These are phyloP conservation scores for Xerocomus spinulosus DNA, from an alignment of 768 basidiomycete genomes.

Conservation along the genomic window DNA sequence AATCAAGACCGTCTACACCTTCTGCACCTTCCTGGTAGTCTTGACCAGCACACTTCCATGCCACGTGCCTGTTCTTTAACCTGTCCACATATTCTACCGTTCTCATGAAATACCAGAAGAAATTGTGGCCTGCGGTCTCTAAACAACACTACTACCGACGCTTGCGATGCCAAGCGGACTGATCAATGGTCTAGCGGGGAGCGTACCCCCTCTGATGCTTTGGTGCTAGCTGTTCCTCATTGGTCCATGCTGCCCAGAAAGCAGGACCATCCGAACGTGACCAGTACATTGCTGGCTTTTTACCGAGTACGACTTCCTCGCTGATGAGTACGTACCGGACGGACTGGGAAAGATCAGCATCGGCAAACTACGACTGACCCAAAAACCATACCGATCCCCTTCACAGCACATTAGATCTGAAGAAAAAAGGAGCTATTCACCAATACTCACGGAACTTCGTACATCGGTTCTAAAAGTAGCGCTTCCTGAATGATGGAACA, in stretches of 20 bases:
- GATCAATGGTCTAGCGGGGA: too few relatives aligned
- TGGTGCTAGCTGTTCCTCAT: slow-evolving; percentile 45
- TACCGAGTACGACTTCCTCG: slow-evolving; percentile 62
- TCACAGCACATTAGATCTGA: slow-evolving; percentile 3
- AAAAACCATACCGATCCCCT: slow-evolving; percentile 60
- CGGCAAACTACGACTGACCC: background rate
- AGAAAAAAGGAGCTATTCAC: background rate
- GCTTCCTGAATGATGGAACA: slow-evolving; percentile 49
- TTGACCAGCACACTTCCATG: slow-evolving; percentile 10
- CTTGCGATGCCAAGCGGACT: too few relatives aligned
- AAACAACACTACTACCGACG: too few relatives aligned
- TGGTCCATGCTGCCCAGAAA: slow-evolving; percentile 78
- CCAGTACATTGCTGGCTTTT: slow-evolving; percentile 70
- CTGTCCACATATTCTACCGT: too few relatives aligned
- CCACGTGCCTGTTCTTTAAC: background rate
- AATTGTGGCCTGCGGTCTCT: slow-evolving; percentile 1
- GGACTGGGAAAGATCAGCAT: slow-evolving; percentile 40
- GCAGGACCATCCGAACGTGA: slow-evolving; percentile 55
- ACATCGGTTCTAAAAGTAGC: slow-evolving; percentile 86
- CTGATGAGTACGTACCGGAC: slow-evolving; percentile 82
- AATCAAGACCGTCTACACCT: slow-evolving; percentile 3
- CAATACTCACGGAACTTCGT: slow-evolving; percentile 75
- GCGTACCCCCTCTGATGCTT: slow-evolving; percentile 13
- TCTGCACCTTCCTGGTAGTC: slow-evolving; percentile 4
- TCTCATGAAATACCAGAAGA: slow-evolving; percentile 26